These are phyloP conservation scores for Hymenoscyphus infarciens DNA, from an alignment of 2,329 filamentous ascomycete genomes.

Conservation along the genomic window DNA sequence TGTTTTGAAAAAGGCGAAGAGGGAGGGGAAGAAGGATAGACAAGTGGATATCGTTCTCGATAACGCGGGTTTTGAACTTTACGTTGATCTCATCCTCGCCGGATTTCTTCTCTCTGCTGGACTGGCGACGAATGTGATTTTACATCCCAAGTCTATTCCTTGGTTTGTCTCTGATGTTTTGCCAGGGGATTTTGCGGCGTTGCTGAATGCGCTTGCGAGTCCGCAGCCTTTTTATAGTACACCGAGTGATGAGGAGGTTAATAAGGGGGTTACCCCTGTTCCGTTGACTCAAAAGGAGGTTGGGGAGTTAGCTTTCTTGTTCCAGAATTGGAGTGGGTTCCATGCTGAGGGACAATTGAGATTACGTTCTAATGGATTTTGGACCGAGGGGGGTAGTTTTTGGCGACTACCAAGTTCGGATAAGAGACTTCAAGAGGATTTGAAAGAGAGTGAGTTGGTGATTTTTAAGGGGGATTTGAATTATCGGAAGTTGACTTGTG, in stretches of 20 bases:
- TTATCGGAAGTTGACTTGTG: constrained; percentile 86
- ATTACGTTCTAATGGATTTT: constrained; percentile 82
- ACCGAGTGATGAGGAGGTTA: constrained; percentile 62
- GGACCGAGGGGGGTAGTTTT: constrained; percentile 83
- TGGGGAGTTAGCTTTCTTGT: constrained; percentile 69
- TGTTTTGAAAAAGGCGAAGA: constrained; percentile 61
- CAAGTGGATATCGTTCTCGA: constrained; percentile 93
- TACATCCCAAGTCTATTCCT: constrained; percentile 91
- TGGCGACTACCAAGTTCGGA: constrained; percentile 77
- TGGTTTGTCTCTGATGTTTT: constrained; percentile 98
- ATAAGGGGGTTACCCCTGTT: constrained; percentile 53
- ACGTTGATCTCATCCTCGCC: constrained; percentile 87
- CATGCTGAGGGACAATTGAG: constrained; percentile 82
- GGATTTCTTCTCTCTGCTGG: constrained; percentile 83
- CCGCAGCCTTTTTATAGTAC: constrained; percentile 77
- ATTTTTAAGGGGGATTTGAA: constrained; percentile 98
- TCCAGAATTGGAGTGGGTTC: constrained; percentile 73
- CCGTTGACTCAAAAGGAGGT: constrained; percentile 66
- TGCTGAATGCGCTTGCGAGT: constrained; percentile 74
- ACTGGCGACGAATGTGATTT: constrained; percentile 79
- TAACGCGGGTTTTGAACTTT: constrained; percentile 96
- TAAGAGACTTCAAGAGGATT: constrained; percentile 66
- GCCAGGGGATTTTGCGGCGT: constrained; percentile 77
- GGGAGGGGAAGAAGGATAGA: constrained; percentile 61
- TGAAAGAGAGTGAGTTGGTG: constrained; percentile 80